These are phyloP conservation scores for Uncinocarpus reesii DNA, from an alignment of 2,329 filamentous ascomycete species.

Conservation along the genomic window DNA sequence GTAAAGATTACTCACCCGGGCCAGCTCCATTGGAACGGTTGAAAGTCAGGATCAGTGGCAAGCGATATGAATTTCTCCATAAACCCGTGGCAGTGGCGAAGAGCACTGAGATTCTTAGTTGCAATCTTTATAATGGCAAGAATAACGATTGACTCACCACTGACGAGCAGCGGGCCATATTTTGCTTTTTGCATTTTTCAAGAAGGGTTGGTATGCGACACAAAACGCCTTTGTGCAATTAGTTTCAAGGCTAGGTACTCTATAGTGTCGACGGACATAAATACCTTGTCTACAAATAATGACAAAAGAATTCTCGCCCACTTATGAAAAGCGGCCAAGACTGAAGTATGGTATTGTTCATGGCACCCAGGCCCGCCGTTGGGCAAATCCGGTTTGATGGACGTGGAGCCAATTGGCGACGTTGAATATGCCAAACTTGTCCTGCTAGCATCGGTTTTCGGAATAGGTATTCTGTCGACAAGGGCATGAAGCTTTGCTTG, in stretches of 20 bases:
- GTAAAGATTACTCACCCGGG: conserved; percentile 34
- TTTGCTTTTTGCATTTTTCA: conserved; percentile 40
- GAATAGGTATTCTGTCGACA: conserved; percentile 34
- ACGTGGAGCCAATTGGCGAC: conserved; percentile 22
- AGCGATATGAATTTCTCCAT: conserved; percentile 42
- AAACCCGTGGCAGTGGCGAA: conserved; percentile 40
- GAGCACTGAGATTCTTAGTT: conserved; percentile 24
- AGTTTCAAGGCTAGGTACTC: no score
- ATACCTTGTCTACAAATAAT: conserved; percentile 37
- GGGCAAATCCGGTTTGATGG: conserved; percentile 26
- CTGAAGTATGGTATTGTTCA: conserved; percentile 37
- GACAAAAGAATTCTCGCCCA: conserved; percentile 38
- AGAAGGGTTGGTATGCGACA: conserved; percentile 40
- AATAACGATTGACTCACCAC: conserved; percentile 24
- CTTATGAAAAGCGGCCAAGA: conserved; percentile 38
- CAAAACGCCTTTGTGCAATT: conserved; percentile 34
- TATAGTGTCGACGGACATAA: background rate
- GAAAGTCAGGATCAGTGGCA: conserved; percentile 38
- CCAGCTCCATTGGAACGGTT: conserved; percentile 42
- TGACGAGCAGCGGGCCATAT: conserved; percentile 40
- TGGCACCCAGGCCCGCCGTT: conserved; percentile 31
- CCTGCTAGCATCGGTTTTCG: conserved; percentile 3
- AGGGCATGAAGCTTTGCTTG: conserved; percentile 35
- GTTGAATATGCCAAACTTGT: conserved; percentile 19
- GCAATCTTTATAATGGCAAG: conserved; percentile 13